Conservation (phyloP, 441 rosid genomes). For the Euphorbia corollata region DNA sequence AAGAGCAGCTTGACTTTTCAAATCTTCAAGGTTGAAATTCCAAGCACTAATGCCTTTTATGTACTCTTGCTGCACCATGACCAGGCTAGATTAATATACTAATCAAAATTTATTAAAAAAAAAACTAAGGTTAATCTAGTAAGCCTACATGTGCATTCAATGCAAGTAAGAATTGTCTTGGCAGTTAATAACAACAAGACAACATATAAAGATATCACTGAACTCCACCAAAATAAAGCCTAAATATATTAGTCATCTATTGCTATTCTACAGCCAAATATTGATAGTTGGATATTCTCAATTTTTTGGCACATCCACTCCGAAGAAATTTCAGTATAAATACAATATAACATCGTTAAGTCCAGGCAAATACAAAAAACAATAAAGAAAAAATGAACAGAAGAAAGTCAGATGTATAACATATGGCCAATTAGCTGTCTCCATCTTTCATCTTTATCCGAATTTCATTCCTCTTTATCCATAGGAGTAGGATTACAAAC, state of each 20-base stretch:
- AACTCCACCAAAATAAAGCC: constrained; percentile 6
- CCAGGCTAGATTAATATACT: constrained; percentile 14
- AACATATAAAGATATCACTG: background rate
- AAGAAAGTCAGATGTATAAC: background rate
- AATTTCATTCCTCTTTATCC: background rate
- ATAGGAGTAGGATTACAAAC: constrained; percentile 5
- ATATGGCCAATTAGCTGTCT: background rate
- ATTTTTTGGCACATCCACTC: background rate
- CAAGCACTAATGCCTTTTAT: constrained; percentile 94
- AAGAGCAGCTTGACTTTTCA: constrained; percentile 86
- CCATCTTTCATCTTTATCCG: background rate
- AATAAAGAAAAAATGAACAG: background rate
- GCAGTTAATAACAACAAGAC: background rate
- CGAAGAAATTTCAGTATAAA: background rate
- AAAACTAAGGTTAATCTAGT: constrained; percentile 2
- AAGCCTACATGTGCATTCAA: background rate
- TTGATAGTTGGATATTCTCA: background rate
- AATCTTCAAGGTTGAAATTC: constrained; percentile 97
- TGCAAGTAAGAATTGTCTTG: constrained; percentile 4
- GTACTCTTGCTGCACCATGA: constrained; percentile 80
- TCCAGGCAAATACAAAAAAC: background rate
- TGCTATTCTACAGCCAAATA: background rate
- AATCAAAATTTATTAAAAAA: constrained; percentile 11
- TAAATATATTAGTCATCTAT: background rate
- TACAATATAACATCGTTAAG: background rate